phyloP scores from a whole-genome alignment of 1,284 basidiomycete genomes.

The Vanrija sp. region DNA sequence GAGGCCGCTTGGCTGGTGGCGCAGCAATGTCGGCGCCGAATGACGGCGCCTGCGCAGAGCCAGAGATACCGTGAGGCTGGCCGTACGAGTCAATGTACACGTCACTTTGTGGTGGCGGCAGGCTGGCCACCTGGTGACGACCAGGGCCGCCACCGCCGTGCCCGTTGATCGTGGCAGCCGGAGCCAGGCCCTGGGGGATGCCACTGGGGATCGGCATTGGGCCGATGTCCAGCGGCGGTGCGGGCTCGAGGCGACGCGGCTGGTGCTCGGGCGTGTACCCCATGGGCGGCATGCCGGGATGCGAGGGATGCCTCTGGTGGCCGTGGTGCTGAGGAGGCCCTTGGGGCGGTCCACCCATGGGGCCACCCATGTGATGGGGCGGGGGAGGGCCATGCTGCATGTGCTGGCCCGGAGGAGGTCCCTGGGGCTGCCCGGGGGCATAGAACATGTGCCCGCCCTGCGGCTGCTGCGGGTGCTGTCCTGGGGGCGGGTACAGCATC shows the following conservation, averaged over 20 bases:
- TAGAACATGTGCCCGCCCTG: conserved; percentile 17
- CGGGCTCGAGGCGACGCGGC: conserved; percentile 6
- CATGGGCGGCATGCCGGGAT: neutral
- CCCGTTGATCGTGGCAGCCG: conserved; percentile 36
- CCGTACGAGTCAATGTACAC: conserved; percentile 45
- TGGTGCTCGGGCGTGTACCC: neutral
- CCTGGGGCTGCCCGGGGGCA: conserved; percentile 8
- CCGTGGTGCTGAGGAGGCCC: conserved; percentile 1
- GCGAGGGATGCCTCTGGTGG: neutral
- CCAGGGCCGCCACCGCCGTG: conserved; percentile 14
- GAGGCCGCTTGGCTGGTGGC: conserved; percentile 27
- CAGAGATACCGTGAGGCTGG: conserved; percentile 30
- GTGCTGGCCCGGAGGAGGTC: conserved; percentile 10
- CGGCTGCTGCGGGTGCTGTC: neutral
- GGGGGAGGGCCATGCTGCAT: conserved; percentile 12
- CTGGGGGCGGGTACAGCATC: conserved; percentile 12
- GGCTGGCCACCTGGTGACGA: conserved; percentile 9
- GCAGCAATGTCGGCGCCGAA: neutral
- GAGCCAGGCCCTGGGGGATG: conserved; percentile 18
- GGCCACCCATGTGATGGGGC: conserved; percentile 11
- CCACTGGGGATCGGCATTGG: neutral
- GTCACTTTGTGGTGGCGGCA: conserved; percentile 30
- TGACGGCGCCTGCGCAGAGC: conserved; percentile 5
- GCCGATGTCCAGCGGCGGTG: conserved; percentile 4
- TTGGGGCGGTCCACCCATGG: neutral